phyloP scores from a whole-genome alignment of 495 filamentous ascomycete species.

The Xanthoparmelia taractica region DNA sequence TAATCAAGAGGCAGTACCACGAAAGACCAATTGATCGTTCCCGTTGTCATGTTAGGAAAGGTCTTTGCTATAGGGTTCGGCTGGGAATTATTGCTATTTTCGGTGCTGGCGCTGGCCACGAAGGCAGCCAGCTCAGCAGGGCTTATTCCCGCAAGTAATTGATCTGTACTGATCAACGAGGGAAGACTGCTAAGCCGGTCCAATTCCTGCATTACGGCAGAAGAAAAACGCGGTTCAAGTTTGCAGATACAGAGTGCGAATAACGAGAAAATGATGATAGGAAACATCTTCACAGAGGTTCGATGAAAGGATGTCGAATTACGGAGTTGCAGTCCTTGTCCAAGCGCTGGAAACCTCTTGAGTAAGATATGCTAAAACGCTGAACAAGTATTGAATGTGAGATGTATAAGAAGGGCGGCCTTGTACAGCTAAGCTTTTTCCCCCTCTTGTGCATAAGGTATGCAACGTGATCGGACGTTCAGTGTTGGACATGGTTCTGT shows the following conservation, averaged over 20 bases:
- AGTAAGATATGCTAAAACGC: no score
- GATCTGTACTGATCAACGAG: conserved; percentile 8
- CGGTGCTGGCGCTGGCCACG: not conserved
- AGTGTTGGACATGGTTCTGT: no score
- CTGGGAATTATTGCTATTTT: not conserved
- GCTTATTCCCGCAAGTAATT: not conserved
- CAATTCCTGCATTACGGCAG: not conserved
- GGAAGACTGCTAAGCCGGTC: not conserved
- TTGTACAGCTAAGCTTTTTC: no score
- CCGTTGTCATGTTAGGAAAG: conserved; percentile 12
- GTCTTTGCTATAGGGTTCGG: conserved; percentile 9
- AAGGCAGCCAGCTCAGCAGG: conserved; percentile 1
- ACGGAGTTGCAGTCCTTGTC: no score
- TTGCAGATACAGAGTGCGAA: not conserved
- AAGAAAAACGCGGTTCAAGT: conserved; percentile 5
- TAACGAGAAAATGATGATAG: not conserved
- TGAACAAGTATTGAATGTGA: no score
- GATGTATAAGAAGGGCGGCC: no score
- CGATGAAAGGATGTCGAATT: not conserved
- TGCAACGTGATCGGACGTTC: no score
- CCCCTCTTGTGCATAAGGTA: no score
- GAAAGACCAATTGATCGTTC: conserved; percentile 14
- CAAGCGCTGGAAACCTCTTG: no score
- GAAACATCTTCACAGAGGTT: not conserved
- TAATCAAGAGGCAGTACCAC: conserved; percentile 11